Evolutionary conservation across 805 yeast species (phyloP).

Genomic region (Metschnikowia chrysomelidarum): DNA sequence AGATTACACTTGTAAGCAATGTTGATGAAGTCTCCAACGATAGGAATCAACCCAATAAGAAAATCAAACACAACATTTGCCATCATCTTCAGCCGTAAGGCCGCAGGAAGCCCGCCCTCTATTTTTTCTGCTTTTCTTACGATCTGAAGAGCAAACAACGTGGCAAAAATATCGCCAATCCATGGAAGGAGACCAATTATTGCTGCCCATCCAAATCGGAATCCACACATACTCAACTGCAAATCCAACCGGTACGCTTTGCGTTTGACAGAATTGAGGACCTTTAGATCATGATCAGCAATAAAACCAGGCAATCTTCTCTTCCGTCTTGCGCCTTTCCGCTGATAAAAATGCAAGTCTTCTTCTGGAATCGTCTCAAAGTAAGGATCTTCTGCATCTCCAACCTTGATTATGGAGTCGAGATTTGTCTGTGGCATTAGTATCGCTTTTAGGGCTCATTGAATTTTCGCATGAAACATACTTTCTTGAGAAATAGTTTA

Average conservation of each 20-base stretch:
- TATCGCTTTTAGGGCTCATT: no score
- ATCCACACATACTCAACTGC: slow-evolving; percentile 39
- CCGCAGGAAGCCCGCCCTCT: slow-evolving; percentile 38
- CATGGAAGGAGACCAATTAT: slow-evolving; percentile 42
- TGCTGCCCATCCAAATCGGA: slow-evolving; percentile 43
- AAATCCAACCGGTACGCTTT: slow-evolving; percentile 40
- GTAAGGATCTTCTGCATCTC: slow-evolving; percentile 36
- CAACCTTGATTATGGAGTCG: slow-evolving; percentile 29
- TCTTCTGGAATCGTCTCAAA: slow-evolving; percentile 40
- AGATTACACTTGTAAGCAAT: slow-evolving; percentile 25
- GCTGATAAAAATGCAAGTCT: slow-evolving; percentile 42
- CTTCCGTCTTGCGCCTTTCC: slow-evolving; percentile 40
- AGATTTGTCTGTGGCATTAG: slow-evolving; percentile 24
- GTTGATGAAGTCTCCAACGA: slow-evolving; percentile 25
- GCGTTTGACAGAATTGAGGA: slow-evolving; percentile 34
- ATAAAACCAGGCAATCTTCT: slow-evolving; percentile 36
- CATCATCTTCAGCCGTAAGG: slow-evolving; percentile 33
- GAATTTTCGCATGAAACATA: slow-evolving; percentile 21
- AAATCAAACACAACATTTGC: slow-evolving; percentile 41
- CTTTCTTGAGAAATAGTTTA: slow-evolving; percentile 36
- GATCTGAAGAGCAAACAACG: slow-evolving; percentile 30
- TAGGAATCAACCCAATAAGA: slow-evolving; percentile 34
- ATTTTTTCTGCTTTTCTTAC: slow-evolving; percentile 31
- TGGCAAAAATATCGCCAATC: slow-evolving; percentile 37
- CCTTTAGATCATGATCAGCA: slow-evolving; percentile 31